phyloP scores from a whole-genome alignment of 108 stramenopile genomes.

The Ochromonas danica region DNA sequence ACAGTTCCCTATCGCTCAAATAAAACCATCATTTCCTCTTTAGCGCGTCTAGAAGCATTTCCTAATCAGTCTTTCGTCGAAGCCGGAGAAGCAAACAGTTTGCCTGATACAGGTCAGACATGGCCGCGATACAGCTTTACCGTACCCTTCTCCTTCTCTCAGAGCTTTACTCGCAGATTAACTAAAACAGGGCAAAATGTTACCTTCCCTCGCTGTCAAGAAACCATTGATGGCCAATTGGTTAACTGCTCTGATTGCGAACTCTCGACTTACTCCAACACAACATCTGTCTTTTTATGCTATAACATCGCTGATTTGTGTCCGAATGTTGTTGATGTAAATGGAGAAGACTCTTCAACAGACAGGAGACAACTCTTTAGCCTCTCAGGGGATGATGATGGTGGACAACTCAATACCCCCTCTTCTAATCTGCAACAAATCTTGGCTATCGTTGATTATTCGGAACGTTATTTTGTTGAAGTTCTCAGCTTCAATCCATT shows the following conservation, averaged over 20 bases:
- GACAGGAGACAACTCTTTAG: neutral
- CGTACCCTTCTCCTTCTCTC: no score
- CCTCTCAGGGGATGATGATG: neutral
- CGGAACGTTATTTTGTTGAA: neutral
- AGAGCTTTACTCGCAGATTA: no score
- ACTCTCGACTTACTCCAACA: neutral
- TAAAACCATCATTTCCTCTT: neutral
- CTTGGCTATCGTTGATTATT: neutral
- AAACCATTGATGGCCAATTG: neutral
- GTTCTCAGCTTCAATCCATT: neutral
- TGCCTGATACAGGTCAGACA: no score
- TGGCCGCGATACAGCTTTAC: no score
- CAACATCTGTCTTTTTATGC: neutral
- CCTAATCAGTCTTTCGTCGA: neutral
- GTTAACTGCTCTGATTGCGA: neutral
- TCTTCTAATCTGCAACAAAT: neutral
- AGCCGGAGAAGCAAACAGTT: neutral
- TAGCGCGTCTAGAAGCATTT: neutral
- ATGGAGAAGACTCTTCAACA: neutral
- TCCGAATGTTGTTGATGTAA: neutral
- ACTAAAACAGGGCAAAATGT: neutral
- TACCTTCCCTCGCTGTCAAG: neutral
- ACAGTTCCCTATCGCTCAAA: neutral
- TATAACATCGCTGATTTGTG: conserved; percentile 12
- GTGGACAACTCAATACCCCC: neutral